These are phyloP conservation scores for Candida schatavii DNA, from an alignment of 805 yeast species.

Conservation along the genomic window DNA sequence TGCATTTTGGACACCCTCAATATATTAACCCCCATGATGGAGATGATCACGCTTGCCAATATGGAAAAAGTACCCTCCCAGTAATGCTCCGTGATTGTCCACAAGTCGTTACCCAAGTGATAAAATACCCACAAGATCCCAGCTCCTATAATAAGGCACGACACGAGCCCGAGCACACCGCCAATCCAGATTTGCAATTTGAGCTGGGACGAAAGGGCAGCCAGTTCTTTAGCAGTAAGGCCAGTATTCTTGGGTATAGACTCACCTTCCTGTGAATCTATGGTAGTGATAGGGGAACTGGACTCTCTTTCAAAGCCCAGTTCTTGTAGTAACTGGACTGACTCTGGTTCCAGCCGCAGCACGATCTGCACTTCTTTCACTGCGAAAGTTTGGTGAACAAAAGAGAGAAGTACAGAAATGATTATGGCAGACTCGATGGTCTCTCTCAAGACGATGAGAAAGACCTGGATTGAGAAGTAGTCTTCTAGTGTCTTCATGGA, in stretches of 20 bases:
- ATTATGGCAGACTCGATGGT: constrained; percentile 73
- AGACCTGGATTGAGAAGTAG: constrained; percentile 68
- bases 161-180: constrained; percentile 37
- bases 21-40: constrained; percentile 45
- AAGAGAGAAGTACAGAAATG: constrained; percentile 66
- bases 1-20: constrained; percentile 44
- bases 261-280: background rate
- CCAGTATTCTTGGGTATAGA: background rate
- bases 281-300: too few species aligned
- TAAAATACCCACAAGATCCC: constrained; percentile 38
- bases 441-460: constrained; percentile 70
- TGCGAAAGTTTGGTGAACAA: constrained; percentile 55
- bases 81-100: constrained; percentile 46
- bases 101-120: constrained; percentile 40
- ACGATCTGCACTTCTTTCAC: too few species aligned
- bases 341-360: constrained; percentile 7
- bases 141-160: constrained; percentile 40
- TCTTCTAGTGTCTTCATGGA: constrained; percentile 22
- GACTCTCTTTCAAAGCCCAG: too few species aligned
- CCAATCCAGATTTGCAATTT: constrained; percentile 44
- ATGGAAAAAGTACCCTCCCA: constrained; percentile 49
- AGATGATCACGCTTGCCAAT: constrained; percentile 42
- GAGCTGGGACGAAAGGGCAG: constrained; percentile 16
- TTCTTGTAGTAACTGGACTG: constrained; percentile 2
- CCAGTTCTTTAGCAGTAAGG: background rate